These are phyloP conservation scores for Marasmius fiardii DNA, from an alignment of 1,284 basidiomycete species.

Conservation along the genomic window DNA sequence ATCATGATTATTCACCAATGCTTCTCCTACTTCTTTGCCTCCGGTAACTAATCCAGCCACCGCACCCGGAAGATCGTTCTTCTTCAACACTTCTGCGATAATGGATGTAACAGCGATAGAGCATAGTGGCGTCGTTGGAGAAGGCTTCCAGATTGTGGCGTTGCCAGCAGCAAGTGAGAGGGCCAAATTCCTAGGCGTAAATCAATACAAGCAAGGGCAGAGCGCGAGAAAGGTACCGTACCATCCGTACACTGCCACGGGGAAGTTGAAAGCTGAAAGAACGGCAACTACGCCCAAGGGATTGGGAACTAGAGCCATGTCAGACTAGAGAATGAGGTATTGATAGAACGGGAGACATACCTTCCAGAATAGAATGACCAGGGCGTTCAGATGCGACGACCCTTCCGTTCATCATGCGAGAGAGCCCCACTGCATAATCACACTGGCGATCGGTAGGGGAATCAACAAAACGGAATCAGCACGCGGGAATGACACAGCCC, in stretches of 20 bases:
- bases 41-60: slow-evolving; percentile 83
- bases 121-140: slow-evolving; percentile 84
- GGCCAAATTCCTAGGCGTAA: slow-evolving; percentile 73
- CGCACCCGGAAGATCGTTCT: slow-evolving; percentile 80
- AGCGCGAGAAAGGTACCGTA: slow-evolving; percentile 23
- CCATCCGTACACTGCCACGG: slow-evolving; percentile 89
- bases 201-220: slow-evolving; percentile 11
- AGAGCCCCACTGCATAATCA: slow-evolving; percentile 73
- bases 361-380: slow-evolving; percentile 90
- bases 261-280: slow-evolving; percentile 92
- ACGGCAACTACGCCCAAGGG: slow-evolving; percentile 92
- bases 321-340: background rate
- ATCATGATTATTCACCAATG: slow-evolving; percentile 67
- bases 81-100: slow-evolving; percentile 76
- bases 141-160: slow-evolving; percentile 94
- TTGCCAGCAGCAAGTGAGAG: slow-evolving; percentile 90
- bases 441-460: slow-evolving; percentile 30
- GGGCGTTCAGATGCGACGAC: slow-evolving; percentile 83
- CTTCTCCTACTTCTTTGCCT: slow-evolving; percentile 77
- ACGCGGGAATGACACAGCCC: too few species aligned
- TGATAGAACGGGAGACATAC: slow-evolving; percentile 30
- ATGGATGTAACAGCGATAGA: slow-evolving; percentile 89
- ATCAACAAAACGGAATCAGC: too few species aligned
- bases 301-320: slow-evolving; percentile 68
- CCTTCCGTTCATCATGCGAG: slow-evolving; percentile 88